Base-by-base conservation (phyloP, 768 basidiomycete genomes). In the Leccinum fibrillosum region DNA sequence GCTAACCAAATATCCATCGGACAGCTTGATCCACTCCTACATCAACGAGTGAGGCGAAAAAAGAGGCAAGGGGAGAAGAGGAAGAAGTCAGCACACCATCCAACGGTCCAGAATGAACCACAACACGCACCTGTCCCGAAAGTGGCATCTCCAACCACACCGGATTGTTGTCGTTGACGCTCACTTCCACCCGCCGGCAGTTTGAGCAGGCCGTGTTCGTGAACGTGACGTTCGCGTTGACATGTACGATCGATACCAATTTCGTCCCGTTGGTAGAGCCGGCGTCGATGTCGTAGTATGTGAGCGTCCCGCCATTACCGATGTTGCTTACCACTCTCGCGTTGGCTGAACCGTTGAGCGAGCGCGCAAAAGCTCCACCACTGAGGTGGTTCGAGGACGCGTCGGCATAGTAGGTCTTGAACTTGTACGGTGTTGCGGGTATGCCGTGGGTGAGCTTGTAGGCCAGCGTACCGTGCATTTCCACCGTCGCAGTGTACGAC, bases 21-120 rank as follows among this genome's bases (percentile, higher is more conserved):
- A 56, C 23, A 62, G 7, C 8, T 21, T 47, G 49, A 56, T 37
- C 61, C 61, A 60, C 39, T 17, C 56, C 58, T 62, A 30, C 15
- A n/a, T 48, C 9, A 12, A 23, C 7, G 21, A 45, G 21, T 13
- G 21, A 15, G 6, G 23, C 5, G 8, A 8, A 2, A 1, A 47
- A 5, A 34, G 2, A 15, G 2, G 2, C 7, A 13, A 8, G 5
- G 13, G 15, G 37, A 17, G 37, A 39, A 39, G 17, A 17, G 17
- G 17, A 39, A 17, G 17, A 39, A 39, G 17, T 28, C 5, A 49
- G 49, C 15, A 5, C 13, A 12, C 26, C 49, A 26, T 49, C 15
- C 26, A n/a, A 15, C 26, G 5, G n/a, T 49, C n/a, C 26, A 28
- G 4, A 11, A 34, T 34, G 11, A 5, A 45, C 8, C 6, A 9